Percentiles rank a stretch among this genome's conserved stretches.
These are phyloP conservation scores for Rutidosis leptorrhynchoides DNA, from an alignment of 129 eudicot genomes.

Conservation along the genomic window DNA sequence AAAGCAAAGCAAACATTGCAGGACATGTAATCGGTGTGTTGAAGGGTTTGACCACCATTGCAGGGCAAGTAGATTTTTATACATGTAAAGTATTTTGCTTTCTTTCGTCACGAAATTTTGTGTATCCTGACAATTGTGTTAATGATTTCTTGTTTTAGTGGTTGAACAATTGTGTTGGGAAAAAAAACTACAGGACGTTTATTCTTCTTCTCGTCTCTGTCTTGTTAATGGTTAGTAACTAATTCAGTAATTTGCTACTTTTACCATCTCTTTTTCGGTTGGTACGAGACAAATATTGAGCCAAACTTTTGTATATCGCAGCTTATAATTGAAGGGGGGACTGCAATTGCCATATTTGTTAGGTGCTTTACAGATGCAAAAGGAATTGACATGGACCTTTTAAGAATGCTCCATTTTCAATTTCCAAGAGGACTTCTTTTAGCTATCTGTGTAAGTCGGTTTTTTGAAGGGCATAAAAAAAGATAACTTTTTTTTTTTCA, in stretches of 20 bases:
- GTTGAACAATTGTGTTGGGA: conserved; percentile 95
- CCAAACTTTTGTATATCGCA: conserved; percentile 24
- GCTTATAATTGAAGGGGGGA: conserved; percentile 85
- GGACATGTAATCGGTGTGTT: conserved; percentile 94
- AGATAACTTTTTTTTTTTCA: neutral
- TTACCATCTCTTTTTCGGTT: neutral
- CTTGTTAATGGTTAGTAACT: conserved; percentile 67
- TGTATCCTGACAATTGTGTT: conserved; percentile 10
- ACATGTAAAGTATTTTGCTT: neutral
- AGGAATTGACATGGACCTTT: conserved; percentile 58
- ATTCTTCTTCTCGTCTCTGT: conserved; percentile 66
- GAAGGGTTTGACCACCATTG: conserved; percentile 99
- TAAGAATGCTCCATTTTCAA: conserved; percentile 39
- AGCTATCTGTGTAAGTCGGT: conserved; percentile 59
- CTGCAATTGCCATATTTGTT: conserved; percentile 71
- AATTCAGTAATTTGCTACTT: neutral
- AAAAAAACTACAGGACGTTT: conserved; percentile 76
- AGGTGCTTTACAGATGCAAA: conserved; percentile 71
- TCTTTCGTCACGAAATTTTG: neutral
- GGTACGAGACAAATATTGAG: conserved; percentile 23
- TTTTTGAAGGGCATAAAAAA: neutral
- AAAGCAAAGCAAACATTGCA: conserved; percentile 89
- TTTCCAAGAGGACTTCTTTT: conserved; percentile 83
- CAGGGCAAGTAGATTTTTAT: conserved; percentile 46
- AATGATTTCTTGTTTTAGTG: conserved; percentile 51